Evolutionary conservation across 495 filamentous ascomycete genomes (phyloP), one percentile per base, ranked within the genome.

Genomic region (Tuber umbilicatum): DNA sequence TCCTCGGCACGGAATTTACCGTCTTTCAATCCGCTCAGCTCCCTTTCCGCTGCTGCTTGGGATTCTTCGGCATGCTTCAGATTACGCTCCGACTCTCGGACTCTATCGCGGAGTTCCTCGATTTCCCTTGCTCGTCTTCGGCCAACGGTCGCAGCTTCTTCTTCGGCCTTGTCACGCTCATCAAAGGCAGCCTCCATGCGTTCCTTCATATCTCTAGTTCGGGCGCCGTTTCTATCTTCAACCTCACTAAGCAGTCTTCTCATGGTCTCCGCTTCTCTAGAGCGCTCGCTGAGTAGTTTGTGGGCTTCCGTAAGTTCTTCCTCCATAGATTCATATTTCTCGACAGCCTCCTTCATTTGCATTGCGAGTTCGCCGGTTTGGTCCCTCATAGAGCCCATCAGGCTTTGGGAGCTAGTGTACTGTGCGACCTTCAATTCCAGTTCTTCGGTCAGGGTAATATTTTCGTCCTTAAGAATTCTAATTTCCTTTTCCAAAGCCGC

Each of bases 211-310:
- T 98, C 96, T 40, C 92, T 89, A 9, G 93, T 86, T 80, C 92
- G 91, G 47, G 86, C 84, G 47, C 97, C 94, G 17, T 95, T 87
- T 60, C 93, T 87, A 73, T 91, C 87, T 81, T 97, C 94, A 37
- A 93, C 93, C 73, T 98, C 95, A 68, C 89, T 90, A 12, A 99
- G 86, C 69, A 98, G 86, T 38, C 93, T 87, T 50, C 95, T 88
- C 94, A 99, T 97, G 2, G 93, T 97, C 83, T 99, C 94, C 4
- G 89, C 93, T 84, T 99, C 96, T 37, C 95, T 89, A n/a, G 92
- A 94, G 27, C 96, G 90, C 83, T 98, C 96, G 64, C 86, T 88
- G n/a, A 99, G 87, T 70, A 97, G 88, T 69, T 93, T 88, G 74
- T 97, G 94, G 21, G 92, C 89, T 80, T 99, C 96, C 27, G 89